Base-by-base conservation (phyloP, 2,329 filamentous ascomycete genomes). In the Pseudonectria foliicola region DNA sequence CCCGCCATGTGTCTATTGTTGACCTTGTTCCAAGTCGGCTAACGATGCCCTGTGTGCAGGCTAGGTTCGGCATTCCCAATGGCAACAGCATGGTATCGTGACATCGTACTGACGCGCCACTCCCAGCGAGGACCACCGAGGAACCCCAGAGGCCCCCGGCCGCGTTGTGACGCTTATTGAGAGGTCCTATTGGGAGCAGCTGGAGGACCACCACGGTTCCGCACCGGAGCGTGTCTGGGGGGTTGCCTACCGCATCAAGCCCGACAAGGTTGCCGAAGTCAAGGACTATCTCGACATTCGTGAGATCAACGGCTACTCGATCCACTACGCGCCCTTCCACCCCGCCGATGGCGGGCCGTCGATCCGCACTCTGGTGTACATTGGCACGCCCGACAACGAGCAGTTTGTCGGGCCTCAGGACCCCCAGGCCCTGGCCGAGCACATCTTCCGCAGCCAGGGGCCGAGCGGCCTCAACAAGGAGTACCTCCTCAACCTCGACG, bases 241-340 rank as follows among this genome's bases (percentile, higher is more conserved):
- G 38, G 85, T 86, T 12, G 92, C 90, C 44, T 93, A 95, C 66
- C 84, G 90, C 54, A 90, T 95, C 61, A 70, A 73, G 18, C 62
- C 80, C 6, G 68, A 75, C 2, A 74, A 80, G 46, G 87, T 93
- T 14, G 72, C 78, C 40, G 82, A 90, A 63, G 90, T 95, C 4
- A 82, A 85, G 48, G 74, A 80, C 39, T 95, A 95, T 59, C 84
- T 98, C 31, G 89, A 96, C 61, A 90, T 95, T 46, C 82, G 92
- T 29, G 92, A 98, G 63, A 95, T 96, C 56, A 95, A 96, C 64
- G 92, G 92, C 16, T 98, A 98, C 63, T 85, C 81, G 35, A 93
- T 95, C 47, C 89, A 95, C 62, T 86, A 88, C 60, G 86, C 88
- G 18, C 78, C 83, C 0, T 95, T 96, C 59, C 70, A 89, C 50